Percentiles rank a stretch among this genome's conserved stretches.
These are phyloP conservation scores for Abelmoschus esculentus DNA, from an alignment of 345 rosid genomes.

Conservation along the genomic window DNA sequence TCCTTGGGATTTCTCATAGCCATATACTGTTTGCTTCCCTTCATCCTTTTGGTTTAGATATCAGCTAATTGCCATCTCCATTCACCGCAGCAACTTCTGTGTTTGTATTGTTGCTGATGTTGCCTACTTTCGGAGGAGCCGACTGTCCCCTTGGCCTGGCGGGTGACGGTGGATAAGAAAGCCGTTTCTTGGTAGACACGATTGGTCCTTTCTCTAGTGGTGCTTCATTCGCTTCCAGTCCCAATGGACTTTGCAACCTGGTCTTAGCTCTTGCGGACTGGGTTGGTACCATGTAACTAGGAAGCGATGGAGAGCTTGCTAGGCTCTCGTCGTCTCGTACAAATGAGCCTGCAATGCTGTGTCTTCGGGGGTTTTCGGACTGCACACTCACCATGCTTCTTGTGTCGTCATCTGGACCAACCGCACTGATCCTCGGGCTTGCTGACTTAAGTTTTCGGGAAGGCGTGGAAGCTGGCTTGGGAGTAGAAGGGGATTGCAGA, in stretches of 20 bases:
- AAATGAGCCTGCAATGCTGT: conserved; percentile 56
- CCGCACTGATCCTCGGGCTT: conserved; percentile 37
- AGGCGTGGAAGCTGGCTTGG: conserved; percentile 37
- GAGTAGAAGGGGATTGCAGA: conserved; percentile 52
- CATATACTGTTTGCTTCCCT: neutral
- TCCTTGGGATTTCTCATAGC: neutral
- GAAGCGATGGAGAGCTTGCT: conserved; percentile 50
- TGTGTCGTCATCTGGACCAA: conserved; percentile 55
- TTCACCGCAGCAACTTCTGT: conserved; percentile 31
- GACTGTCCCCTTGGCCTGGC: conserved; percentile 71
- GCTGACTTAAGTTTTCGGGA: conserved; percentile 54
- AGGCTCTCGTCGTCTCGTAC: conserved; percentile 77
- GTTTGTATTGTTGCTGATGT: conserved; percentile 19
- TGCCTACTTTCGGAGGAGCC: conserved; percentile 68
- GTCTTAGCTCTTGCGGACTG: conserved; percentile 83
- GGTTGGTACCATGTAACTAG: conserved; percentile 95
- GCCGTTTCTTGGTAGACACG: conserved; percentile 59
- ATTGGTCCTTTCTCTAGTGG: conserved; percentile 32
- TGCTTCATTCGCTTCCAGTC: conserved; percentile 42
- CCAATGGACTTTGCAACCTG: conserved; percentile 48
- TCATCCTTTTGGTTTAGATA: neutral
- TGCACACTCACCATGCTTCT: conserved; percentile 65
- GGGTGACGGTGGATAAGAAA: conserved; percentile 71
- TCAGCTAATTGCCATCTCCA: conserved; percentile 35
- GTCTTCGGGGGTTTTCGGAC: conserved; percentile 55